phyloP scores from a whole-genome alignment of 257 asterid genomes.

The Capsicum baccatum region DNA sequence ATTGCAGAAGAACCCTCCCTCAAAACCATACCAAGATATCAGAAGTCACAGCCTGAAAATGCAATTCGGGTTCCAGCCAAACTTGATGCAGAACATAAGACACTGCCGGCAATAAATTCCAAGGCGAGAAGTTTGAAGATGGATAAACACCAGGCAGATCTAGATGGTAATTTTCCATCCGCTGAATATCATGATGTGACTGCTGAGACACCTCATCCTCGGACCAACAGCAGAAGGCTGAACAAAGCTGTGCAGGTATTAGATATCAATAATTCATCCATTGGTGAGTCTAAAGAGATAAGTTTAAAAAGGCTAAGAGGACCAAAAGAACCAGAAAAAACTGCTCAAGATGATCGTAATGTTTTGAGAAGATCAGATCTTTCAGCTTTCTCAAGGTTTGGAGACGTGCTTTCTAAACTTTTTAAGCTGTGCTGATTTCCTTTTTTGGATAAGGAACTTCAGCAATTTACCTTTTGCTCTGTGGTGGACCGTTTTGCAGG shows the following conservation, averaged over 20 bases:
- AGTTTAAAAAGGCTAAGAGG: constrained; percentile 73
- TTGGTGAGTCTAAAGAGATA: constrained; percentile 53
- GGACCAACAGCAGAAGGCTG: constrained; percentile 38
- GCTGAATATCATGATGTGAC: constrained; percentile 34
- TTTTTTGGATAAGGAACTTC: constrained; percentile 23
- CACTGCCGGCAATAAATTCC: constrained; percentile 35
- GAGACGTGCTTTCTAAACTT: constrained; percentile 30
- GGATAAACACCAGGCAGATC: constrained; percentile 38
- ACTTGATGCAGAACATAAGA: constrained; percentile 31
- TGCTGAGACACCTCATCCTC: constrained; percentile 37
- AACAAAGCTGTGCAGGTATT: constrained; percentile 47
- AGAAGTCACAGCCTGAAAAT: constrained; percentile 49
- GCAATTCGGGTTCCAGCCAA: constrained; percentile 39
- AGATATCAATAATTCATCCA: constrained; percentile 42
- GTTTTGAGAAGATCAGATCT: constrained; percentile 71
- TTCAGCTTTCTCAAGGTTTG: constrained; percentile 90
- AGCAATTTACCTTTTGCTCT: constrained; percentile 33
- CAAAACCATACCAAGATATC: constrained; percentile 39
- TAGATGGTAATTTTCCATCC: constrained; percentile 37
- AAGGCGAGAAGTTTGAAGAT: constrained; percentile 34
- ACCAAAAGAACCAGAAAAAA: constrained; percentile 48
- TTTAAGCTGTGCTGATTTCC: constrained; percentile 46
- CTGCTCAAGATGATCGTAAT: constrained; percentile 58
- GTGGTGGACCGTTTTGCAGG: constrained; percentile 62
- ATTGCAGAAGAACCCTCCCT: constrained; percentile 47